A percentile compares a stretch with the other conserved stretches of the same genome.
These are phyloP conservation scores for Echria macrotheca DNA, from an alignment of 495 filamentous ascomycete genomes.

Conservation along the genomic window DNA sequence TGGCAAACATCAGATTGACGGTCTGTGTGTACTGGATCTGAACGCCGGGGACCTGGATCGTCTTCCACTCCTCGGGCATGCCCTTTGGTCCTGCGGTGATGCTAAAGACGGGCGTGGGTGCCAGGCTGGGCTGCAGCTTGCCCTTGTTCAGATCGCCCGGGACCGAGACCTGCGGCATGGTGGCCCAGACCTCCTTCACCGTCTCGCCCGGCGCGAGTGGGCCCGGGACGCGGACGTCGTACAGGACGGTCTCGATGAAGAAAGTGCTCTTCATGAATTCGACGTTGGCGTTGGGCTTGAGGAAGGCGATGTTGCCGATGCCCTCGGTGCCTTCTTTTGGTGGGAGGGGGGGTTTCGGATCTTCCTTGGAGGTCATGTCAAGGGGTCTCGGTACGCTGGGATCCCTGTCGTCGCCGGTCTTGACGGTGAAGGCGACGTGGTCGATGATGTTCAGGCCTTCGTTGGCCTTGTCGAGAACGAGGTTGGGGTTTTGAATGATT, in stretches of 20 bases:
- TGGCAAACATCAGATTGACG: background rate
- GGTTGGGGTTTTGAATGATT: constrained; percentile 1
- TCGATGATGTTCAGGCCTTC: background rate
- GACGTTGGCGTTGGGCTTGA: background rate
- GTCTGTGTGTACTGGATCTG: constrained; percentile 2
- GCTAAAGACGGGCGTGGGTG: constrained; percentile 1
- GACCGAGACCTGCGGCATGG: constrained; percentile 1
- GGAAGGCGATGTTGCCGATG: constrained; percentile 1
- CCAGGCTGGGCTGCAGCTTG: constrained; percentile 1
- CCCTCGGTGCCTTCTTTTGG: background rate
- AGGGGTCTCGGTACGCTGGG: no score
- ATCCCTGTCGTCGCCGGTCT: background rate
- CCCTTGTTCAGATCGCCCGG: background rate
- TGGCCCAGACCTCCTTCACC: constrained; percentile 3
- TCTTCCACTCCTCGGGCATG: background rate
- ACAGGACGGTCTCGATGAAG: constrained; percentile 1
- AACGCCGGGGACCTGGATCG: background rate
- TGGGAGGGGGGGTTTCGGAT: no score
- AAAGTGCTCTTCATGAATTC: background rate
- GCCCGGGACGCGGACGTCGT: background rate
- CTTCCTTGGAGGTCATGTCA: background rate
- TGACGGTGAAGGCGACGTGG: background rate
- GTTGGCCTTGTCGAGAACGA: background rate
- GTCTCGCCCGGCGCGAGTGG: background rate
- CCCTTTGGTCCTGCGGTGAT: background rate